Conservation (phyloP, 2,329 filamentous ascomycete genomes). For the Alternaria tenuissima region DNA sequence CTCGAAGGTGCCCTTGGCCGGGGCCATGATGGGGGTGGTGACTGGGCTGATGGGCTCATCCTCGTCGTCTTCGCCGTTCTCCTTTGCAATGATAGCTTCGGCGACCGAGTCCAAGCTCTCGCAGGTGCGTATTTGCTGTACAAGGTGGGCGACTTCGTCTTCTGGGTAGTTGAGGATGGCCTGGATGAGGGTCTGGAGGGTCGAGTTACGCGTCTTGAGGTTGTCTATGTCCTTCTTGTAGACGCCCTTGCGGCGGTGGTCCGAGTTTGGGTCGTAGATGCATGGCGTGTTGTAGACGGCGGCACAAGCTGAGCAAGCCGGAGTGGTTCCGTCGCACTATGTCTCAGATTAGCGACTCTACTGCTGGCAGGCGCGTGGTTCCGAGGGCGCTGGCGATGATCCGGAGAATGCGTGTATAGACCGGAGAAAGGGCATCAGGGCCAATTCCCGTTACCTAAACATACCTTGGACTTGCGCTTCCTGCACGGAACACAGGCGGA, state of each 20-base stretch:
- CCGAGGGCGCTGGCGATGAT: slow-evolving; percentile 7
- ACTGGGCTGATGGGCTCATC: slow-evolving; percentile 49
- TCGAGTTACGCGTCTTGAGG: slow-evolving; percentile 85
- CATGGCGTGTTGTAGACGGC: slow-evolving; percentile 92
- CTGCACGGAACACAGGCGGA: slow-evolving; percentile 53
- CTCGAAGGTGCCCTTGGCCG: slow-evolving; percentile 64
- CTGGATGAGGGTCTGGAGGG: slow-evolving; percentile 89
- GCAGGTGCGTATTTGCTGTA: slow-evolving; percentile 87
- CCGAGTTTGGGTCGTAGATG: slow-evolving; percentile 94
- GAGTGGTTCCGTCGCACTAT: slow-evolving; percentile 74
- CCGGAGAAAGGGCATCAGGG: slow-evolving; percentile 22
- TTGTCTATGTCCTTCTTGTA: slow-evolving; percentile 94
- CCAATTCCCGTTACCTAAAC: slow-evolving; percentile 25
- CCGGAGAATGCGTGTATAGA: slow-evolving; percentile 16
- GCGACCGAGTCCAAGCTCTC: slow-evolving; percentile 75
- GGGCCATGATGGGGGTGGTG: slow-evolving; percentile 48
- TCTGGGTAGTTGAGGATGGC: slow-evolving; percentile 91
- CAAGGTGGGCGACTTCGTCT: slow-evolving; percentile 80
- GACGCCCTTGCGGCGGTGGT: slow-evolving; percentile 94
- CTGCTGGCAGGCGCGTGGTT: slow-evolving; percentile 4
- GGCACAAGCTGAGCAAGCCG: slow-evolving; percentile 76
- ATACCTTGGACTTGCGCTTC: slow-evolving; percentile 52
- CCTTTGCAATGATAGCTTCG: slow-evolving; percentile 63
- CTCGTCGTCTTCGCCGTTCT: slow-evolving; percentile 57
- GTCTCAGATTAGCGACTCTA: slow-evolving; percentile 20